These are phyloP conservation scores for Carallia brachiata DNA, from an alignment of 345 rosid species.

Conservation along the genomic window DNA sequence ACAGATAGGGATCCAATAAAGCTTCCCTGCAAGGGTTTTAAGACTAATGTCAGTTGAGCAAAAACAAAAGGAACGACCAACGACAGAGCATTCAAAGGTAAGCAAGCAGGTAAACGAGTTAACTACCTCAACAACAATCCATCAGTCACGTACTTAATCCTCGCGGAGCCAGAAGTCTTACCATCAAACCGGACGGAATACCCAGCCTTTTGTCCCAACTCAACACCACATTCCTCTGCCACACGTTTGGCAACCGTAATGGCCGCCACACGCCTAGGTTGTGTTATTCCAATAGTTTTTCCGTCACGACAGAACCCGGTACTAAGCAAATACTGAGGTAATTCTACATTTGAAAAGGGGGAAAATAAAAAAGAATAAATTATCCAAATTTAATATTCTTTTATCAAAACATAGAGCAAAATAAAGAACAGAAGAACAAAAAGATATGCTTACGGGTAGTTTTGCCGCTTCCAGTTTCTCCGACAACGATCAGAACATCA, in stretches of 20 bases:
- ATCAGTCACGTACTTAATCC: conserved; percentile 92
- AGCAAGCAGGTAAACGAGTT: neutral
- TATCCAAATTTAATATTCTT: neutral
- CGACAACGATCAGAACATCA: conserved; percentile 72
- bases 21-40: conserved; percentile 62
- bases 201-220: conserved; percentile 80
- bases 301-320: conserved; percentile 80
- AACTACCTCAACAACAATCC: conserved; percentile 74
- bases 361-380: neutral
- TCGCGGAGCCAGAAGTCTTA: conserved; percentile 58
- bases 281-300: conserved; percentile 73
- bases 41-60: conserved; percentile 18
- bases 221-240: conserved; percentile 77
- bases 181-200: conserved; percentile 86
- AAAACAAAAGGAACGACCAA: conserved; percentile 5
- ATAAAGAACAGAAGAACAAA: conserved; percentile 5
- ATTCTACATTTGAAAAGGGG: conserved; percentile 37
- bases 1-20: conserved; percentile 75
- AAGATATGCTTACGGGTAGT: conserved; percentile 66
- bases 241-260: conserved; percentile 83
- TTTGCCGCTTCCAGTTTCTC: conserved; percentile 97
- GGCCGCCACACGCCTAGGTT: conserved; percentile 94
- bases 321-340: conserved; percentile 74
- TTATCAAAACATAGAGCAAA: neutral
- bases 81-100: neutral